Percentiles rank a stretch among this genome's conserved stretches.
phyloP scores from a whole-genome alignment of 169 alveolate species.

The Plasmodium vivax region DNA sequence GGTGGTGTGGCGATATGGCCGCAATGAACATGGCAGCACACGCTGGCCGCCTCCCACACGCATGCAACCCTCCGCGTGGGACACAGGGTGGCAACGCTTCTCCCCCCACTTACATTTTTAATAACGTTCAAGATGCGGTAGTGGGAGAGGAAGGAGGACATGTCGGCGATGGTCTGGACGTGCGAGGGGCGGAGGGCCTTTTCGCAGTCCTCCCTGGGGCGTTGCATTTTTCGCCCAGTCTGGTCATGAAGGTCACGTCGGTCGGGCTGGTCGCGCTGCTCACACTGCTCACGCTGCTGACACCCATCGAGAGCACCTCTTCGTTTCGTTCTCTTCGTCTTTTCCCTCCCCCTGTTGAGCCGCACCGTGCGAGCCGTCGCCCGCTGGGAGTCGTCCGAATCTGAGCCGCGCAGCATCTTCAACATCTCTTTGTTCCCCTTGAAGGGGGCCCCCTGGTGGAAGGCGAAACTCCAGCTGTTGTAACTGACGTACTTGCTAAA shows the following conservation, averaged over 20 bases:
- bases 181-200: slow-evolving; percentile 41
- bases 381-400: background rate
- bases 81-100: background rate
- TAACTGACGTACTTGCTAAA: slow-evolving; percentile 38
- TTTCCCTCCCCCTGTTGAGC: background rate
- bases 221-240: background rate
- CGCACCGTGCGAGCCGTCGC: background rate
- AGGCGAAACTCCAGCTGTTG: slow-evolving; percentile 51
- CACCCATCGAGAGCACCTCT: no score
- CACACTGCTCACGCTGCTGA: no score
- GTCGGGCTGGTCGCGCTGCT: background rate
- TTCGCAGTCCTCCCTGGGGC: background rate
- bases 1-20: background rate
- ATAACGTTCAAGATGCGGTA: slow-evolving; percentile 42
- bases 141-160: slow-evolving; percentile 41
- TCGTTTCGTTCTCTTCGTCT: background rate
- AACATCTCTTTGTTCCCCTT: background rate
- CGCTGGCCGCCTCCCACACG: background rate
- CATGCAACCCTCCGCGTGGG: background rate
- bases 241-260: background rate
- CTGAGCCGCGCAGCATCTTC: background rate
- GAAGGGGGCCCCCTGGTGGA: background rate
- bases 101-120: slow-evolving; percentile 9
- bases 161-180: slow-evolving; percentile 38
- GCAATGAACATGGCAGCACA: background rate